These are phyloP conservation scores for Sporisorium sorghi DNA, from an alignment of 1,284 basidiomycete species.

Conservation along the genomic window DNA sequence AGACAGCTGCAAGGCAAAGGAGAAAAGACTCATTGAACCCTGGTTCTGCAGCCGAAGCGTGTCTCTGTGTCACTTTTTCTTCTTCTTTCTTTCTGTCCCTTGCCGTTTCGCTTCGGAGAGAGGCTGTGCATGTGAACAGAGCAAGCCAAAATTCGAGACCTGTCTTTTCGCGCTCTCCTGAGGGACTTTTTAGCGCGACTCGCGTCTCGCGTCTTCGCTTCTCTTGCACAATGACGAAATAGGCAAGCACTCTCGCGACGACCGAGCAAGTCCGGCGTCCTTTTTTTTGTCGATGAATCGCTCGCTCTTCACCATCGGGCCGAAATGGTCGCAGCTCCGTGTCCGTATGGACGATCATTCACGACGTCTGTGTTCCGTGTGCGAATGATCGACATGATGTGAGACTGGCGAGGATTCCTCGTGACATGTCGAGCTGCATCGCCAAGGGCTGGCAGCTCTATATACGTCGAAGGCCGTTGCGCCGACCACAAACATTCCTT, in stretches of 20 bases:
- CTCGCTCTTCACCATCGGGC: slow-evolving; percentile 5
- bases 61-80: slow-evolving; percentile 17
- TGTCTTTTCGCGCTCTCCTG: background rate
- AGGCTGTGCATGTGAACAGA: slow-evolving; percentile 16
- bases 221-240: slow-evolving; percentile 28
- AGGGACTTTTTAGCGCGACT: background rate
- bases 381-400: background rate
- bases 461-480: background rate
- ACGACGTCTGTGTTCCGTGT: background rate
- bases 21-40: slow-evolving; percentile 14
- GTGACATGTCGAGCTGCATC: background rate
- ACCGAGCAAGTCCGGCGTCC: slow-evolving; percentile 25
- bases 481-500: background rate
- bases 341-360: background rate
- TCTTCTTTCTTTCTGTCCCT: too few relatives aligned
- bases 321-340: slow-evolving; percentile 1
- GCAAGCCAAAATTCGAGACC: too few relatives aligned
- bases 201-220: background rate
- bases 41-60: slow-evolving; percentile 1
- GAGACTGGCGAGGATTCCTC: background rate
- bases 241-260: too few relatives aligned
- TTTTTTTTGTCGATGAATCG: background rate
- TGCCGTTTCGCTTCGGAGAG: background rate
- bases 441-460: background rate
- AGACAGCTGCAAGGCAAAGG: slow-evolving; percentile 3